These are phyloP conservation scores for Scheffersomyces lignosus DNA, from an alignment of 805 yeast species.

Conservation along the genomic window DNA sequence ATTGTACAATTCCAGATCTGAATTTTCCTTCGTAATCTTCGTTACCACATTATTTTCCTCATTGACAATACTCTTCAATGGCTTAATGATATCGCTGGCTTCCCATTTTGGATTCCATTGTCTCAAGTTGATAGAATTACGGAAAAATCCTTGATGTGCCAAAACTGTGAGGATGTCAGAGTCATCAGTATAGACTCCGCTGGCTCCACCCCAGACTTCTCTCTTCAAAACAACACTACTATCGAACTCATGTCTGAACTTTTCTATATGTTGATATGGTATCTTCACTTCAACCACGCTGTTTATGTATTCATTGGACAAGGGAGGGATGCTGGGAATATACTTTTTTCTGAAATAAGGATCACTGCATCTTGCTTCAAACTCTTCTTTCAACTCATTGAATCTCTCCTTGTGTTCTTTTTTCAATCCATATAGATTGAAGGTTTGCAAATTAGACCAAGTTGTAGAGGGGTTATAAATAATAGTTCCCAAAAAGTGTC, in stretches of 20 bases:
- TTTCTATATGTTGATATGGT: slow-evolving; percentile 44
- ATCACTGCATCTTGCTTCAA: slow-evolving; percentile 11
- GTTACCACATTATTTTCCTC: slow-evolving; percentile 8
- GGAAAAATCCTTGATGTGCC: slow-evolving; percentile 70
- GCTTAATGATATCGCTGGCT: slow-evolving; percentile 24
- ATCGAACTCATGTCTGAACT: slow-evolving; percentile 39
- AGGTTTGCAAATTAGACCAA: slow-evolving; percentile 35
- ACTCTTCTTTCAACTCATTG: slow-evolving; percentile 22
- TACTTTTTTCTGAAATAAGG: slow-evolving; percentile 17
- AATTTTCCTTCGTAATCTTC: slow-evolving; percentile 18
- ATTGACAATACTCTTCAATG: slow-evolving; percentile 12
- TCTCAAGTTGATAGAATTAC: slow-evolving; percentile 31
- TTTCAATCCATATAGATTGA: slow-evolving; percentile 25
- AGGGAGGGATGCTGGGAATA: slow-evolving; percentile 40
- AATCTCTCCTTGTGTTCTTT: slow-evolving; percentile 30
- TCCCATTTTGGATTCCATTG: slow-evolving; percentile 34
- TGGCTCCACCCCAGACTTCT: slow-evolving; percentile 75
- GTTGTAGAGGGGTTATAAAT: slow-evolving; percentile 61
- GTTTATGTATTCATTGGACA: slow-evolving; percentile 42
- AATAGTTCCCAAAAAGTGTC: slow-evolving; percentile 34
- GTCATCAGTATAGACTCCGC: slow-evolving; percentile 91
- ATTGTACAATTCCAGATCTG: background rate
- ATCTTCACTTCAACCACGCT: slow-evolving; percentile 55
- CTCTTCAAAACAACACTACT: slow-evolving; percentile 25
- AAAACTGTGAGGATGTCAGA: slow-evolving; percentile 77